Evolutionary conservation across 345 rosid species (phyloP).

Genomic region (Corymbia maculata): DNA sequence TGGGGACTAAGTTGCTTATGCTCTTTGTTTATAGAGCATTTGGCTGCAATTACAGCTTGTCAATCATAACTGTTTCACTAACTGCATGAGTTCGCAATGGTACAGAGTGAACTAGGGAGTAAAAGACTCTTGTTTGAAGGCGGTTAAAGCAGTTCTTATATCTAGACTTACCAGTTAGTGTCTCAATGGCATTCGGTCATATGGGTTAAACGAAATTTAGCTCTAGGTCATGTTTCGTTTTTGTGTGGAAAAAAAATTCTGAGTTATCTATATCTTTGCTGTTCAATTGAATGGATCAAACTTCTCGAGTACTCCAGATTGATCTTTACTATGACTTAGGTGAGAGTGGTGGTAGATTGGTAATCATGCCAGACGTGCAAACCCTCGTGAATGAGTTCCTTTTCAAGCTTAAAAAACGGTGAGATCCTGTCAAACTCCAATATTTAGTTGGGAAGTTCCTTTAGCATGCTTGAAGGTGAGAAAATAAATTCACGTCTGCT

Average conservation of each 20-base stretch:
- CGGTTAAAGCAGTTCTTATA: neutral
- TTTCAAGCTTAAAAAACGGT: conserved; percentile 89
- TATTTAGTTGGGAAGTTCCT: neutral
- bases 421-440: neutral
- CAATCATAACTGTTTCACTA: neutral
- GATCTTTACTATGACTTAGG: conserved; percentile 3
- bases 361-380: conserved; percentile 83
- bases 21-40: neutral
- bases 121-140: neutral
- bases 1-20: neutral
- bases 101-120: neutral
- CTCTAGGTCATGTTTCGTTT: neutral
- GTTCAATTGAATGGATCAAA: neutral
- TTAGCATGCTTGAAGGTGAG: neutral
- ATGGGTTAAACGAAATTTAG: neutral
- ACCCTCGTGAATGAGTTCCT: conserved; percentile 62
- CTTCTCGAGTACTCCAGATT: neutral
- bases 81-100: neutral
- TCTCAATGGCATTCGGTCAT: neutral
- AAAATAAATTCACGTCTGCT: neutral
- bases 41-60: neutral
- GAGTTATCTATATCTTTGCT: neutral
- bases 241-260: neutral
- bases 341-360: conserved; percentile 1
- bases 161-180: neutral